Percentiles rank a stretch among this genome's conserved stretches.
These are phyloP conservation scores for Chalciporus sphaerocephalus DNA, from an alignment of 768 basidiomycete genomes.

Conservation along the genomic window DNA sequence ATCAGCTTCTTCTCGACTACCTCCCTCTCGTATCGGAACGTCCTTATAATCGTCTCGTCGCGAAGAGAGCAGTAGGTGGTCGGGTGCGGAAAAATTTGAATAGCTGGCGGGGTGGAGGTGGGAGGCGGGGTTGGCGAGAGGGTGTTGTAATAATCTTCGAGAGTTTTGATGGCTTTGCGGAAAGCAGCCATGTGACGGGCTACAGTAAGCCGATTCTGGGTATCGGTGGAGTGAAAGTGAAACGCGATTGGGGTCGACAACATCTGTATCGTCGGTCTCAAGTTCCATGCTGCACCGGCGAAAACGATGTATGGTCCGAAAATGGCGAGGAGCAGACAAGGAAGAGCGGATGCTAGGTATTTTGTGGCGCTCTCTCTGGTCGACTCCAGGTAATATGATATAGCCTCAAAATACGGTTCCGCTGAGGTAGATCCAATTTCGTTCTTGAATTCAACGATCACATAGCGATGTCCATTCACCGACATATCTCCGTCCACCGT, in stretches of 20 bases:
- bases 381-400: conserved; percentile 18
- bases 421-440: conserved; percentile 15
- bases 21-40: conserved; percentile 16
- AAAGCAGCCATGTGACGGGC: conserved; percentile 27
- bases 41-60: not conserved
- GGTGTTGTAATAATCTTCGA: conserved; percentile 24
- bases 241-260: conserved; percentile 25
- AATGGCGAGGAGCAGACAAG: conserved; percentile 24
- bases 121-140: not conserved
- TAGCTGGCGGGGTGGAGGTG: not conserved
- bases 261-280: conserved; percentile 20
- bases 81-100: conserved; percentile 1
- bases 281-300: conserved; percentile 25
- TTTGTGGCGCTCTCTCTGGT: conserved; percentile 5
- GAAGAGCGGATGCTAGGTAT: conserved; percentile 16
- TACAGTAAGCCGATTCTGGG: not conserved
- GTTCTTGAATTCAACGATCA: conserved; percentile 20
- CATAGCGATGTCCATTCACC: conserved; percentile 10
- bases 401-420: conserved; percentile 27
- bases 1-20: conserved; percentile 4
- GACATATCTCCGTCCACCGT: conserved; percentile 15
- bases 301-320: conserved; percentile 28
- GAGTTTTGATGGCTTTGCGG: conserved; percentile 16
- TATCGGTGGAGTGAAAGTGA: conserved; percentile 21
- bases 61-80: conserved; percentile 11